These are phyloP conservation scores for Castanea crenata DNA, from an alignment of 306 rosid genomes.

Conservation along the genomic window DNA sequence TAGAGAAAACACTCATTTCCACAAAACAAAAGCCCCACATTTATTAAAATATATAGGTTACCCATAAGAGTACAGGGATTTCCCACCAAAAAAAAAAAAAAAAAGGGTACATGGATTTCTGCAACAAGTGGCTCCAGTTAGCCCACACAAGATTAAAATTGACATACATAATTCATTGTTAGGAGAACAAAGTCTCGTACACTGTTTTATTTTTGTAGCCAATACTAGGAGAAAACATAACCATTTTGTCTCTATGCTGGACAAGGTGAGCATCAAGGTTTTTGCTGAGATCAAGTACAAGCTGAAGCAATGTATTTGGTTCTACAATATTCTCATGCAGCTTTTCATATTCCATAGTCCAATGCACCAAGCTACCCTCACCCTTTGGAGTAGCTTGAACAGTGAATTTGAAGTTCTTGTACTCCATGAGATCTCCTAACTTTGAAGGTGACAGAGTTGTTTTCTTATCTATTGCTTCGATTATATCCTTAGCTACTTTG, in stretches of 20 bases:
- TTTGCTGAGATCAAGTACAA: not conserved
- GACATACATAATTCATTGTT: not conserved
- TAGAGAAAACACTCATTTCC: no score
- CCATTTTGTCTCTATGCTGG: not conserved
- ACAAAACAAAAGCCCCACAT: no score
- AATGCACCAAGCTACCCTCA: constrained; percentile 30
- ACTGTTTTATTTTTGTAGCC: not conserved
- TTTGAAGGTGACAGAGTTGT: constrained; percentile 29
- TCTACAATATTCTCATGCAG: constrained; percentile 28
- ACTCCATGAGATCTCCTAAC: constrained; percentile 33
- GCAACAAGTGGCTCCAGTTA: not conserved
- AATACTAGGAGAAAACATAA: not conserved
- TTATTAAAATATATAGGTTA: no score
- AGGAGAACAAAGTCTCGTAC: not conserved
- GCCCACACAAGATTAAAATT: not conserved
- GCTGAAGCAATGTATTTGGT: constrained; percentile 33
- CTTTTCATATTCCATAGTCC: constrained; percentile 46
- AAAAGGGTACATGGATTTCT: no score
- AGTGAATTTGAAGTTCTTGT: constrained; percentile 22
- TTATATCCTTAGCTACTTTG: constrained; percentile 26
- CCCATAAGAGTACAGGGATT: no score
- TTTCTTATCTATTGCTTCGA: constrained; percentile 38
- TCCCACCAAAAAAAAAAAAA: no score
- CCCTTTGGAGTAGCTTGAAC: constrained; percentile 26
- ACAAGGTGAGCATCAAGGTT: constrained; percentile 30